These are phyloP conservation scores for Gossypioides kirkii DNA, from an alignment of 345 rosid genomes.

Conservation along the genomic window DNA sequence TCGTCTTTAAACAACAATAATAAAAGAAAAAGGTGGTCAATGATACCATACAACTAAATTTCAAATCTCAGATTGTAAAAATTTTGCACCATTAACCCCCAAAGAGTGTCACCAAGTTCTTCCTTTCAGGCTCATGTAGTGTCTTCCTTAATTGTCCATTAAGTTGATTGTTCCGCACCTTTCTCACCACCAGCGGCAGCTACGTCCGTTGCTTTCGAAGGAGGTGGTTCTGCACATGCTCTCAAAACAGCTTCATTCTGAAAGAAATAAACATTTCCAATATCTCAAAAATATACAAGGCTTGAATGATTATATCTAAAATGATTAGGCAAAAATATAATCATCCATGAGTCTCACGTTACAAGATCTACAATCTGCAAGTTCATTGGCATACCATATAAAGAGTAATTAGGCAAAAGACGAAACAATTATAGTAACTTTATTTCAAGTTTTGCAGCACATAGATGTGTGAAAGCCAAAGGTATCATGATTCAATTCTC, in stretches of 20 bases:
- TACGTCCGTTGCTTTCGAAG: slow-evolving; percentile 22
- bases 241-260: slow-evolving; percentile 71
- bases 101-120: background rate
- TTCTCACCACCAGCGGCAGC: slow-evolving; percentile 18
- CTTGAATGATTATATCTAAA: background rate
- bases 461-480: background rate
- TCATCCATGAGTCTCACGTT: background rate
- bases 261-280: slow-evolving; percentile 17
- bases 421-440: background rate
- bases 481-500: background rate
- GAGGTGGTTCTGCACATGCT: slow-evolving; percentile 51
- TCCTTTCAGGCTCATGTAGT: slow-evolving; percentile 3
- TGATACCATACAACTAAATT: slow-evolving; percentile 5
- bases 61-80: background rate
- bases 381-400: too few relatives aligned
- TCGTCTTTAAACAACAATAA: slow-evolving; percentile 8
- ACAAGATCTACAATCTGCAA: background rate
- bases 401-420: background rate
- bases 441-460: background rate
- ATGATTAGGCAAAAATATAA: background rate
- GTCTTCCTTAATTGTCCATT: slow-evolving; percentile 17
- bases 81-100: background rate
- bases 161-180: slow-evolving; percentile 19
- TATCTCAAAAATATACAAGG: background rate
- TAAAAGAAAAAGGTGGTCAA: background rate